Evolutionary conservation across 2,329 filamentous ascomycete species (phyloP).

Genomic region (Diaporthe helianthi): DNA sequence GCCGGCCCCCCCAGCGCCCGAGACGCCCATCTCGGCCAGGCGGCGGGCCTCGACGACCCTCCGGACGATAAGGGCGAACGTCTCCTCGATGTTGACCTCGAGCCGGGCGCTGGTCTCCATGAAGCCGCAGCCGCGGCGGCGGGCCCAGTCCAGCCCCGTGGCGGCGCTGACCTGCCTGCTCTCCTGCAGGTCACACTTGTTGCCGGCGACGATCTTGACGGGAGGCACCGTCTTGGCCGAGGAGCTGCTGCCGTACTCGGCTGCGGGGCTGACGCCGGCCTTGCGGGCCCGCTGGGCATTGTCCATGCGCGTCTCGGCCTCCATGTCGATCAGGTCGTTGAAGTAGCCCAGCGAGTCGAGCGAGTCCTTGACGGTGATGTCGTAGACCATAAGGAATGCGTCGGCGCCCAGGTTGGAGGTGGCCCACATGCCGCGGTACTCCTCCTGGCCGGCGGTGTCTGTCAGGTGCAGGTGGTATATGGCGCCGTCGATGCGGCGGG

Average conservation of each 20-base stretch:
- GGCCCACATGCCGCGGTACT: slow-evolving; percentile 88
- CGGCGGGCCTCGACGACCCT: slow-evolving; percentile 65
- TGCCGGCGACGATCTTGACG: slow-evolving; percentile 83
- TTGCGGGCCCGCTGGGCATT: slow-evolving; percentile 61
- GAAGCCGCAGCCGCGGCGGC: slow-evolving; percentile 76
- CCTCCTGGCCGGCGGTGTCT: slow-evolving; percentile 88
- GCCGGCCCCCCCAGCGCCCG: slow-evolving; percentile 34
- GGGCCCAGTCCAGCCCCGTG: slow-evolving; percentile 78
- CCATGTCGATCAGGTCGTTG: slow-evolving; percentile 84
- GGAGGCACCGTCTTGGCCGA: slow-evolving; percentile 67
- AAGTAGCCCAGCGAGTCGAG: slow-evolving; percentile 79
- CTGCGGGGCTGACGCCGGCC: slow-evolving; percentile 47
- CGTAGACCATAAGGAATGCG: slow-evolving; percentile 86
- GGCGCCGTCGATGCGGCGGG: slow-evolving; percentile 79
- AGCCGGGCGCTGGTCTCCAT: slow-evolving; percentile 88
- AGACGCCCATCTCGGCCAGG: slow-evolving; percentile 56
- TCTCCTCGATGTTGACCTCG: slow-evolving; percentile 90
- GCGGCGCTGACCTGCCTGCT: slow-evolving; percentile 73
- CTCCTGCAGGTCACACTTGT: slow-evolving; percentile 83
- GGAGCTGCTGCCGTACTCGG: slow-evolving; percentile 42
- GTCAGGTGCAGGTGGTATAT: slow-evolving; percentile 81
- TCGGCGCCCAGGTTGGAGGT: slow-evolving; percentile 79
- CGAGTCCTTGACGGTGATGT: slow-evolving; percentile 76
- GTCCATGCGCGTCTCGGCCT: slow-evolving; percentile 73
- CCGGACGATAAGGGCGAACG: slow-evolving; percentile 74